A percentile compares a stretch with the other conserved stretches of the same genome.
Conservation (phyloP, 495 filamentous ascomycete species). For the Opeltia flavorubescens region DNA sequence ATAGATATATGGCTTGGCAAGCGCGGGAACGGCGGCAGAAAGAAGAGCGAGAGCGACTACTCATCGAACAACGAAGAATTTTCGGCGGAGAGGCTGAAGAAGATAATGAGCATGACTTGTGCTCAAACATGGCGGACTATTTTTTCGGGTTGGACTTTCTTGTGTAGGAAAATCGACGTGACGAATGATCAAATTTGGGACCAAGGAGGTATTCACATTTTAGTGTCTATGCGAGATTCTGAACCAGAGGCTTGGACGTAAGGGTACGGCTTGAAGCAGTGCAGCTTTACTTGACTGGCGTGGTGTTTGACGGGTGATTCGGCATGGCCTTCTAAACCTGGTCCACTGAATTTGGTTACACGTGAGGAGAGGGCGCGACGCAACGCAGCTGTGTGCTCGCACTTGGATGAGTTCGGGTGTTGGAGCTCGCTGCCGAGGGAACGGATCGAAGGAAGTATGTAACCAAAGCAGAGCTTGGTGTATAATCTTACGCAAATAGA, state of each 20-base stretch:
- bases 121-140: slow-evolving; percentile 12
- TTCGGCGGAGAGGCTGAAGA: slow-evolving; percentile 13
- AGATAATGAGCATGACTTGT: slow-evolving; percentile 12
- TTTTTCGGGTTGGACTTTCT: slow-evolving; percentile 13
- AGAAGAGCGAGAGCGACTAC: slow-evolving; percentile 11
- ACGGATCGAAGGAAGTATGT: too few species aligned
- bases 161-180: not conserved
- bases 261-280: not conserved
- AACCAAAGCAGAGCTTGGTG: not conserved
- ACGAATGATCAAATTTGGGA: not conserved
- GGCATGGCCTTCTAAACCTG: not conserved
- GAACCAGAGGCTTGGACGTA: not conserved
- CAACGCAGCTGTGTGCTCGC: not conserved
- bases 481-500: too few species aligned
- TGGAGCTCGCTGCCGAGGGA: slow-evolving; percentile 3
- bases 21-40: slow-evolving; percentile 6
- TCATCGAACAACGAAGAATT: slow-evolving; percentile 11
- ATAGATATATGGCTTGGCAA: slow-evolving; percentile 11
- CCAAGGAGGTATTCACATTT: too few species aligned
- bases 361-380: not conserved
- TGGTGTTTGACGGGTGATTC: not conserved
- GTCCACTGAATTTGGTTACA: not conserved
- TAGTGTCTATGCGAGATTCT: not conserved
- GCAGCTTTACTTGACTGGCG: not conserved
- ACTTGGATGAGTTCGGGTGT: not conserved